Conservation (phyloP, 2,329 filamentous ascomycete species). For the Aspergillus sp. region DNA sequence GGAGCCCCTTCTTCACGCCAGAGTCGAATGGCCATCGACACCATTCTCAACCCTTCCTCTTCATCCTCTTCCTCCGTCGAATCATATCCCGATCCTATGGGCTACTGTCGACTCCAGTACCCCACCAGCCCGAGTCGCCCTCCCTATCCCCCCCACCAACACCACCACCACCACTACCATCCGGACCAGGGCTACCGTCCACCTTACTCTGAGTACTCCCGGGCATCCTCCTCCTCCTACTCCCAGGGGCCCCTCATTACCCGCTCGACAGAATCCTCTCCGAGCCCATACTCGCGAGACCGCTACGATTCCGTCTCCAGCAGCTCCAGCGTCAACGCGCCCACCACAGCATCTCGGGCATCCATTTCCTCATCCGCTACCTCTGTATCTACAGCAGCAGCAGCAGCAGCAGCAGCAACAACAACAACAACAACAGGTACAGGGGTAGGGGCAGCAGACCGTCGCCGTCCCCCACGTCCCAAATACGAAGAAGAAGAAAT, state of each 20-base stretch:
- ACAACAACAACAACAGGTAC: neutral
- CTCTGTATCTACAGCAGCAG: neutral
- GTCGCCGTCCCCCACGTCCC: slow-evolving; percentile 36
- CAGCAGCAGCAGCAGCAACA: neutral
- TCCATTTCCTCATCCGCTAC: neutral
- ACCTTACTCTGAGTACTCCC: slow-evolving; percentile 7
- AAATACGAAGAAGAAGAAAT: slow-evolving; percentile 42
- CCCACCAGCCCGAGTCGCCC: slow-evolving; percentile 22
- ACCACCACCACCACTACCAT: slow-evolving; percentile 15
- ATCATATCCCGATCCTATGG: too few relatives aligned
- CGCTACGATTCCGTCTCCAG: slow-evolving; percentile 36
- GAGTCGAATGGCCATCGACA: slow-evolving; percentile 28
- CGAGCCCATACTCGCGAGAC: slow-evolving; percentile 30
- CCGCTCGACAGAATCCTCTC: slow-evolving; percentile 26
- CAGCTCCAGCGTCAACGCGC: slow-evolving; percentile 21
- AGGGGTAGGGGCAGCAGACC: slow-evolving; percentile 20
- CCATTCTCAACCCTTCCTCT: slow-evolving; percentile 24
- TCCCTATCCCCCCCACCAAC: slow-evolving; percentile 18
- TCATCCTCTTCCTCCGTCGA: slow-evolving; percentile 15
- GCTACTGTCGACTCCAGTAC: slow-evolving; percentile 21
- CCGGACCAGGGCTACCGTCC: too few relatives aligned
- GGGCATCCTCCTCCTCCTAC: slow-evolving; percentile 1
- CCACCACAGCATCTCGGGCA: neutral
- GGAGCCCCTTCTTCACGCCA: slow-evolving; percentile 16
- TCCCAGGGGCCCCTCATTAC: slow-evolving; percentile 19